Conservation (phyloP, 257 asterid genomes). For the Fraxinus quadrangulata region DNA sequence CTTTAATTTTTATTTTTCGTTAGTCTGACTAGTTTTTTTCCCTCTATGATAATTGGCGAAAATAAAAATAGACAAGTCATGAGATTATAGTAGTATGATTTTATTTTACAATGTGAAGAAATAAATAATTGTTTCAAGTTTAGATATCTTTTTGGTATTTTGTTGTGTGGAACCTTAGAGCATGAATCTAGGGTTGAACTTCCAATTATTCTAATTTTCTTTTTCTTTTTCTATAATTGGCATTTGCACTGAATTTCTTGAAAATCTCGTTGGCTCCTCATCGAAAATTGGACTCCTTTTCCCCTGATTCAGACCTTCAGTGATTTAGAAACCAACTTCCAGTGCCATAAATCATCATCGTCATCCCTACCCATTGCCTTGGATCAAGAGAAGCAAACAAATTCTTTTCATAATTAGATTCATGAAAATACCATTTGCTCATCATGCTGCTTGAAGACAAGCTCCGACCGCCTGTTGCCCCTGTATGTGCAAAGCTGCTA, state of each 20-base stretch:
- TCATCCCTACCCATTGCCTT: too few relatives aligned
- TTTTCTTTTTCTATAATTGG: constrained; percentile 10
- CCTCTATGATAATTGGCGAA: background rate
- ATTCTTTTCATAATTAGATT: too few relatives aligned
- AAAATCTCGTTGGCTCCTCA: too few relatives aligned
- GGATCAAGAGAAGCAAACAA: too few relatives aligned
- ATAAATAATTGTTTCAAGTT: constrained; percentile 4
- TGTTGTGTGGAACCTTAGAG: constrained; percentile 1
- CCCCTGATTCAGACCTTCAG: too few relatives aligned
- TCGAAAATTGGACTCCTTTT: too few relatives aligned
- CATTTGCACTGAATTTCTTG: background rate
- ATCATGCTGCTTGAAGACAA: too few relatives aligned
- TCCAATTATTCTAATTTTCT: background rate
- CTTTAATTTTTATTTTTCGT: background rate
- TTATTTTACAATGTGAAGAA: background rate
- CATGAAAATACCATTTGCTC: too few relatives aligned
- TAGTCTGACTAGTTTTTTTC: background rate
- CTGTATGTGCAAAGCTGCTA: too few relatives aligned
- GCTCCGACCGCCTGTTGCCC: too few relatives aligned
- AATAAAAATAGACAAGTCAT: background rate
- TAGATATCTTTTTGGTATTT: background rate
- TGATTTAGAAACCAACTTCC: too few relatives aligned
- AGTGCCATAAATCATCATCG: too few relatives aligned
- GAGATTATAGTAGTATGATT: background rate
- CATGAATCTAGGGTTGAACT: constrained; percentile 15